phyloP scores from a whole-genome alignment of 805 yeast genomes.

The Henningerozyma blattae region DNA sequence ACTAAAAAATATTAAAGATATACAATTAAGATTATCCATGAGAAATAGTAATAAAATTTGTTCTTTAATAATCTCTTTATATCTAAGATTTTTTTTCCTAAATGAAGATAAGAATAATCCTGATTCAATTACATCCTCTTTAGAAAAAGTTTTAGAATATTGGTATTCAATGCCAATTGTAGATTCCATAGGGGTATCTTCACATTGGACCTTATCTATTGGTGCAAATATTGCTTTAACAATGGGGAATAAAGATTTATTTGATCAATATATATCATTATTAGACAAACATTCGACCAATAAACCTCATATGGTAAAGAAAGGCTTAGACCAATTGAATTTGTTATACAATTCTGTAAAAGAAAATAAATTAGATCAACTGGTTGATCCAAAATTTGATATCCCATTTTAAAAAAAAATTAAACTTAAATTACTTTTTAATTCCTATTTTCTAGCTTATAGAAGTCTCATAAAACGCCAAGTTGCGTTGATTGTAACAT shows the following conservation, averaged over 20 bases:
- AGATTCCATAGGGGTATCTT: neutral
- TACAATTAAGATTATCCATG: conserved; percentile 4
- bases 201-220: conserved; percentile 5
- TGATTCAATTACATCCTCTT: neutral
- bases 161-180: conserved; percentile 5
- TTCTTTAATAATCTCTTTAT: conserved; percentile 1
- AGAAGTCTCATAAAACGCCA: too few relatives aligned
- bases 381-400: neutral
- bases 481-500: too few relatives aligned
- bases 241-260: neutral
- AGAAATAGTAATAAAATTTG: conserved; percentile 3
- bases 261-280: neutral
- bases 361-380: neutral
- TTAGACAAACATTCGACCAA: neutral
- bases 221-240: neutral
- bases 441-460: too few relatives aligned
- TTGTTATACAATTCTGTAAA: neutral
- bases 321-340: neutral
- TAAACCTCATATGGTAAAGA: neutral
- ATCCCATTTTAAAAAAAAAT: neutral
- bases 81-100: conserved; percentile 4
- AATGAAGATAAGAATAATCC: conserved; percentile 1
- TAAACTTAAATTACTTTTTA: too few relatives aligned
- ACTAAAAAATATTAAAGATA: conserved; percentile 1
- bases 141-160: conserved; percentile 5